Evolutionary conservation across 2,329 filamentous ascomycete species (phyloP), one percentile per base, ranked within the genome.

Genomic region (Grosmannia serpens): DNA sequence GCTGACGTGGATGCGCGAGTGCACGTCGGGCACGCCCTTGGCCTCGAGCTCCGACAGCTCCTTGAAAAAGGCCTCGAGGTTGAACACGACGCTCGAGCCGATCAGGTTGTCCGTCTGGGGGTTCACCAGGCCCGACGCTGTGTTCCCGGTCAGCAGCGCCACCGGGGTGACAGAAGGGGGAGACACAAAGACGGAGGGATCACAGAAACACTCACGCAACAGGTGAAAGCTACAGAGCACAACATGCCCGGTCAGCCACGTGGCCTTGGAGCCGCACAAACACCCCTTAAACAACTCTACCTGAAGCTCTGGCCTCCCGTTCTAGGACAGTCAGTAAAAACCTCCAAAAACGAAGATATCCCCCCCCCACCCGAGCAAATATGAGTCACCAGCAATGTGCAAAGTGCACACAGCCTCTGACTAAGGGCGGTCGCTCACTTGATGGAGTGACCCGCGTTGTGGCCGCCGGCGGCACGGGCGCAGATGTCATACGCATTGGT

Each of bases 61-160:
- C 38, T 65, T 68, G 66, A 75, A 75, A 63, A 76, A 76, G 47
- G 64, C 69, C 9, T 69, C 61, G 38, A 87, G 77, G 70, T 89
- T 81, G 64, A 89, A 83, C 60, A 88, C 81, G 47, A 82, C 79
- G 53, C 77, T 86, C 54, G 84, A 86, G 60, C 87, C 88, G 68
- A 91, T 86, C 59, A 91, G 75, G 73, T 91, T 91, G 65, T 83
- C 77, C 69, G 82, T 88, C 50, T 75, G 74, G 8, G 86, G 84
- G 68, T 87, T 88, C 64, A 91, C 77, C 61, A 91, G 79, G 60
- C 88, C 88, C 58, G 83, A 87, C 27, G 85, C 62, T 64, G 44
- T 17, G 2, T 20, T 29, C 17, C 81, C 55, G 86, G 81, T 63
- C 82, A 81, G 70, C 78, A 9, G 46, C 22, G 10, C 22, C 7